Base-by-base conservation (phyloP, 805 yeast species). In the Debaryomyces maramus region DNA sequence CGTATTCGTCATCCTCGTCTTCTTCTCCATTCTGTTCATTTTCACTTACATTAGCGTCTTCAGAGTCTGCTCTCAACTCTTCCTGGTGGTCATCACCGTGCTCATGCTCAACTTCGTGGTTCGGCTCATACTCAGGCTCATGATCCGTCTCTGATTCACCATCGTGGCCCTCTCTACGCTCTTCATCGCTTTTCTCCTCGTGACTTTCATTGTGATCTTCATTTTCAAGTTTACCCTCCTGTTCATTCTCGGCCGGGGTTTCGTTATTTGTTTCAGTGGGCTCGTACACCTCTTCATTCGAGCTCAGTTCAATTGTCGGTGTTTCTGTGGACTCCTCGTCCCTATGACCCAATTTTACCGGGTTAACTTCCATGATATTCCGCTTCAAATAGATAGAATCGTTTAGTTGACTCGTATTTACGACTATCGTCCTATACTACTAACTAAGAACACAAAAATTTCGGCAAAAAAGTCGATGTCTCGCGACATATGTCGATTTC, bases 121-220 rank as follows among this genome's bases (percentile, higher is more conserved):
- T 38, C 29, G 34, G 37, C 33, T 36, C 38, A n/a, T 18, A 8
- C 15, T 41, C 31, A 14, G 18, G 7, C 9, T 29, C 40, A n/a
- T 30, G 21, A 19, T 33, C 40, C 22, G 32, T 29, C 22, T 38
- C 29, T 17, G 26, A 24, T 19, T 41, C 50, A 5, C 53, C 45
- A 19, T 45, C 53, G 28, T 50, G 40, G 6, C 46, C 50, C 7
- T 36, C 16, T 36, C 27, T 15, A 16, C 5, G 20, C 32, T 29
- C 20, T 29, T 14, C 32, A 29, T 14, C 26, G 32, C 20, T 29
- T 15, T n/a, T n/a, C n/a, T n/a, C n/a, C n/a, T n/a, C n/a, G n/a
- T n/a, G n/a, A n/a, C n/a, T n/a, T n/a, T 24, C 9, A 3, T 24
- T 24, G 13, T 24, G 6, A n/a, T 34, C 30, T 15, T 19, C 38